Conservation (phyloP, 148 eudicot genomes). For the Silene uniflora region DNA sequence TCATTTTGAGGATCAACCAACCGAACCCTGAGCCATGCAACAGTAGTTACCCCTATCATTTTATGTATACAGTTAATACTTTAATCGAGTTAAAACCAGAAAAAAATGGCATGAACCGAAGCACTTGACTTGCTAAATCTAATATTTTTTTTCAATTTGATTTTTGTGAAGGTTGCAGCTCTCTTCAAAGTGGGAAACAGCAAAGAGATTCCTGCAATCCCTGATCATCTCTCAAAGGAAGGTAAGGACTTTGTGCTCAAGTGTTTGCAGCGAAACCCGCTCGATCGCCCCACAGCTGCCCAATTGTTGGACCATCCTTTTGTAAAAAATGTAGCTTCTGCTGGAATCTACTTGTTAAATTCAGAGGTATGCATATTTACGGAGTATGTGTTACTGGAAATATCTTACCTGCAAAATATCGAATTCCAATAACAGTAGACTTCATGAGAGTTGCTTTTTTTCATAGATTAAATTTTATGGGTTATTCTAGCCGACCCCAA, state of each 20-base stretch:
- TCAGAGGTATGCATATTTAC: conserved; percentile 29
- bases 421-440: background rate
- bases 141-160: background rate
- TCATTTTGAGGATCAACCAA: no score
- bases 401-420: background rate
- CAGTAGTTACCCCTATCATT: no score
- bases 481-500: no score
- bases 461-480: no score
- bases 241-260: conserved; percentile 53
- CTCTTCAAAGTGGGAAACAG: conserved; percentile 72
- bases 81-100: background rate
- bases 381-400: background rate
- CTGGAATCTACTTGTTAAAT: conserved; percentile 32
- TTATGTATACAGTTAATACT: background rate
- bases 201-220: conserved; percentile 65
- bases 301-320: conserved; percentile 63
- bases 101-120: background rate
- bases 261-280: conserved; percentile 63
- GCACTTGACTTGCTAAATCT: background rate
- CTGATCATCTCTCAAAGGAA: conserved; percentile 58
- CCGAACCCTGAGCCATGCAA: no score
- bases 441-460: no score
- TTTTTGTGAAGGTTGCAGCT: conserved; percentile 57
- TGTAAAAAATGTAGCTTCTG: conserved; percentile 33
- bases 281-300: conserved; percentile 52